A percentile compares a stretch with the other conserved stretches of the same genome.
Evolutionary conservation across 192 early-diverging fungal species (phyloP).

Genomic region (Linnemannia schmuckeri): DNA sequence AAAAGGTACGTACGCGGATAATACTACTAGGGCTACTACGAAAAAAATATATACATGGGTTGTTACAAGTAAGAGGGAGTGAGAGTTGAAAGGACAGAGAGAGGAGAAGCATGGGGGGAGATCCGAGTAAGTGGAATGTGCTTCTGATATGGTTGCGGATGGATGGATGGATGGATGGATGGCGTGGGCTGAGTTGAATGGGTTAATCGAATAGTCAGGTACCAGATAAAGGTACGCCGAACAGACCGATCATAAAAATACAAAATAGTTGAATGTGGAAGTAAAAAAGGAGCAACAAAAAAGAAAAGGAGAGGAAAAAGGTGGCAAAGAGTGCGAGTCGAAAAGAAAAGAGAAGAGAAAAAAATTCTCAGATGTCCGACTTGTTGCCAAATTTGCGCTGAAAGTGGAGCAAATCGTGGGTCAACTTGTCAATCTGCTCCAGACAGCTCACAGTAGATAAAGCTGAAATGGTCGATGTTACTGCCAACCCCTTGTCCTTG

Average conservation of each 20-base stretch:
- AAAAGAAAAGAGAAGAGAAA: neutral
- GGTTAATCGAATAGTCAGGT: neutral
- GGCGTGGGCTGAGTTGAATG: neutral
- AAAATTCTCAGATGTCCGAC: neutral
- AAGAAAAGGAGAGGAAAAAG: neutral
- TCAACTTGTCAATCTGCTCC: constrained; percentile 62
- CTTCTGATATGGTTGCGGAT: neutral
- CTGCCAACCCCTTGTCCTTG: neutral
- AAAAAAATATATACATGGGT: constrained; percentile 15
- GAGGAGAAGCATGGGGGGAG: neutral
- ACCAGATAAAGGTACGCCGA: neutral
- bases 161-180: neutral
- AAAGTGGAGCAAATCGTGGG: constrained; percentile 60
- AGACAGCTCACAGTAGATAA: constrained; percentile 26
- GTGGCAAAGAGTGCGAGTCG: neutral
- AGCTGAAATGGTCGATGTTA: neutral
- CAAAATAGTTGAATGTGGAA: neutral
- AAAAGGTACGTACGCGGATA: no score
- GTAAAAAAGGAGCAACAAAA: neutral
- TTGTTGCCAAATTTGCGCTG: constrained; percentile 58
- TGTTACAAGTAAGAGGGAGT: neutral
- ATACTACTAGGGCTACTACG: neutral
- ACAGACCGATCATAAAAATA: neutral
- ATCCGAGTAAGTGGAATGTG: neutral
- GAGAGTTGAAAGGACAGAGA: neutral